Base-by-base conservation (phyloP, 495 filamentous ascomycete species). In the Aspergillus bertholletiae region DNA sequence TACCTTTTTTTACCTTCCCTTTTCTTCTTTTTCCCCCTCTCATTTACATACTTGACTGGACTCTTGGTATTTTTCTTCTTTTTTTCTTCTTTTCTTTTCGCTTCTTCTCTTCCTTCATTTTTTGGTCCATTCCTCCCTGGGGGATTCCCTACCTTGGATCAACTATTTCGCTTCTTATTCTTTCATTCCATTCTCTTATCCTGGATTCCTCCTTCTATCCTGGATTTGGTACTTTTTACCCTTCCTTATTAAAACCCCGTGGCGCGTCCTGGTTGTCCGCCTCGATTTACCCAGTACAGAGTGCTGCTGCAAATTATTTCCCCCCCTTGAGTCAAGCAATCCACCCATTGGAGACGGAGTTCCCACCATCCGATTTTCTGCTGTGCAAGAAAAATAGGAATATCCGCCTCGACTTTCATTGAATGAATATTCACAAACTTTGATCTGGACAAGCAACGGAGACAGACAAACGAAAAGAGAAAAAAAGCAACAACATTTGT, bases 191-290 rank as follows among this genome's bases (percentile, higher is more conserved):
- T 60, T 62, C 65, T 68, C 73, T 73, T 72, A 37, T 37, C 34
- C 30, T 56, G 64, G 66, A 67, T 66, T 74, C 70, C 64, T 69
- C 69, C 46, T 61, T 55, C 47, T 65, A 56, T 57, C 49, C 57
- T 69, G 59, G 65, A 55, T 65, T 65, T 66, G 62, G 68, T 69
- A 67, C 64, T 71, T 32, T 45, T 30, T 26, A 49, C 17, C 51
- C 53, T 58, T 66, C 62, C 62, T 48, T 62, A 58, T 58, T 50
- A 50, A 59, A 53, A 57, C 54, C 47, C 26, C 46, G 46, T 59
- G 58, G 68, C 68, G 69, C 60, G 69, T 70, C 70, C 71, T 74
- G 67, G 68, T 68, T 70, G 69, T 70, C 59, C 72, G 66, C 70
- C 67, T 58, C 57, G 66, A 70, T n/a, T 53, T 28, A n/a, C 53